Evolutionary conservation across 2,329 filamentous ascomycete genomes (phyloP), one percentile per base, ranked within the genome.

Genomic region (Metarhizium anisopliae): DNA sequence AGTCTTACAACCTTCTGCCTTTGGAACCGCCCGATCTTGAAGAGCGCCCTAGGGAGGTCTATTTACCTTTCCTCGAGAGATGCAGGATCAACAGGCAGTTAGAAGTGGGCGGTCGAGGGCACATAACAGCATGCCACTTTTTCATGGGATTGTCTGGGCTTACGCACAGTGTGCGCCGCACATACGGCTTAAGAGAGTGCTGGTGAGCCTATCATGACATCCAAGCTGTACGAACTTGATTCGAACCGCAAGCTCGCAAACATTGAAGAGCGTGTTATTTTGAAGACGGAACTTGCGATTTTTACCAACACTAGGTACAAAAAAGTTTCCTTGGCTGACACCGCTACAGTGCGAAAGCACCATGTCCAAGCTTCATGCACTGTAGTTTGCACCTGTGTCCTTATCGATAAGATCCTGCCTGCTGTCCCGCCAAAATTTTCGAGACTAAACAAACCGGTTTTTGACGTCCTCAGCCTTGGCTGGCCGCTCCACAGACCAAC

Each of bases 401-500:
- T 70, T 71, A 71, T 71, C 69, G 69, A 71, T 71, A 64, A 56
- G 42, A 5, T 42, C 16, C 11, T 43, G 25, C 25, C 25, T 25
- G 29, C 5, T n/a, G 59, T 64, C 62, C 60, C 61, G 62, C 63
- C 61, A 61, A 64, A 63, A 59, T 62, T 60, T 64, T 63, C 52
- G 25, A 55, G 29, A 53, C 43, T 51, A 8, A 30, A 50, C 45
- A 18, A 35, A 16, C 36, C 2, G 11, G 18, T 32, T 49, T 16
- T 35, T 18, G 29, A 38, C 18, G 32, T 38, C 14, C 51, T 47
- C 56, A 59, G 52, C 58, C 53, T 38, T 47, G 10, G 20, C 51
- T 43, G 38, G 25, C 52, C 53, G 47, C 53, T 51, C 56, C 51
- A 47, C 45, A 29, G 20, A 52, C 49, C 52, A 54, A 64, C 38